Conservation (phyloP, 2,329 filamentous ascomycete genomes). For the Seiridium cupressi region DNA sequence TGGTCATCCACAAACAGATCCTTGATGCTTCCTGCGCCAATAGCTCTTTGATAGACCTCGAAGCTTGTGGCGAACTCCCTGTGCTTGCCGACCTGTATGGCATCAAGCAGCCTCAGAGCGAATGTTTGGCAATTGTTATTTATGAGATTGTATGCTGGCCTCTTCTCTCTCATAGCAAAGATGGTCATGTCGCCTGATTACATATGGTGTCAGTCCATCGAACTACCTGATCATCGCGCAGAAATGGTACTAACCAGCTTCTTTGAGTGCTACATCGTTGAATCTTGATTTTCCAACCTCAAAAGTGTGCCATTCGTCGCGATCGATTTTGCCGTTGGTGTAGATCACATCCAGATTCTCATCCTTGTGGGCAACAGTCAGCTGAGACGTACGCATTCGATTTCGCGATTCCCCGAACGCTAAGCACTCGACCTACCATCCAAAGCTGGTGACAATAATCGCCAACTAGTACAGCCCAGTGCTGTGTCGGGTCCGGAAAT, state of each 20-base stretch:
- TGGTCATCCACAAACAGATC: slow-evolving; percentile 45
- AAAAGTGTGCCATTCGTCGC: slow-evolving; percentile 49
- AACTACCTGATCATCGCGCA: slow-evolving; percentile 8
- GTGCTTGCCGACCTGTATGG: slow-evolving; percentile 48
- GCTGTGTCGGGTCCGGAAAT: slow-evolving; percentile 59
- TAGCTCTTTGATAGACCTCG: slow-evolving; percentile 50
- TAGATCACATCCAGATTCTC: slow-evolving; percentile 57
- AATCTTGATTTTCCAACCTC: slow-evolving; percentile 51
- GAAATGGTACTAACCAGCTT: slow-evolving; percentile 36
- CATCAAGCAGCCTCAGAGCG: slow-evolving; percentile 50
- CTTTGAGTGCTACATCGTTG: slow-evolving; percentile 51
- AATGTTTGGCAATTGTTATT: slow-evolving; percentile 61
- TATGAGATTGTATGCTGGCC: slow-evolving; percentile 55
- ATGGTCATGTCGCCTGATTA: slow-evolving; percentile 49
- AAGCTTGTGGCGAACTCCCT: slow-evolving; percentile 53
- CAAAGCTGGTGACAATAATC: slow-evolving; percentile 57
- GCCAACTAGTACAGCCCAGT: slow-evolving; percentile 58
- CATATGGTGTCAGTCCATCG: neutral
- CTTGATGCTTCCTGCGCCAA: slow-evolving; percentile 46
- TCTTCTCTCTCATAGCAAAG: slow-evolving; percentile 45
- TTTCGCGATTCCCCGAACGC: neutral
- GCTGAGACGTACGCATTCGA: neutral
- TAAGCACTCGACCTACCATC: slow-evolving; percentile 41
- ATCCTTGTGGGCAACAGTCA: slow-evolving; percentile 33
- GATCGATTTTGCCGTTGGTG: slow-evolving; percentile 45